Conservation (phyloP, 2,329 filamentous ascomycete species). For the Xylariaceae sp. region DNA sequence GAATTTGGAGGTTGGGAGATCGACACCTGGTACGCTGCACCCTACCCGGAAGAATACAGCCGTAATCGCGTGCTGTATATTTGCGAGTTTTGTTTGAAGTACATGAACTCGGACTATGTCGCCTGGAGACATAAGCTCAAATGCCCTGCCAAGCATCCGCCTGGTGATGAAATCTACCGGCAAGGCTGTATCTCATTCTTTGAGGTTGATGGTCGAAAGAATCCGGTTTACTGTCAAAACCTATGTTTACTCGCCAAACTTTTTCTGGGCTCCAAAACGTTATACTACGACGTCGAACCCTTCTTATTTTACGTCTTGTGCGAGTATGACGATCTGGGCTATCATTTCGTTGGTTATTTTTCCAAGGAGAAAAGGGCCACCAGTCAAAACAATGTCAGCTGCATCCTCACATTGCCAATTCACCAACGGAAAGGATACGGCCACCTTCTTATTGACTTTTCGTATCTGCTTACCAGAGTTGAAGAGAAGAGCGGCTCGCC, state of each 20-base stretch:
- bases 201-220: constrained; percentile 94
- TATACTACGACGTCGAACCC: constrained; percentile 97
- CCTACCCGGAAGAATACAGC: constrained; percentile 97
- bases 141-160: constrained; percentile 92
- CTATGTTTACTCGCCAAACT: constrained; percentile 92
- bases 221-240: constrained; percentile 98
- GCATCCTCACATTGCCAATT: constrained; percentile 91
- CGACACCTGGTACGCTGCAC: constrained; percentile 97
- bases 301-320: constrained; percentile 97
- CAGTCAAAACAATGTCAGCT: constrained; percentile 95
- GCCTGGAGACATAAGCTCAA: constrained; percentile 97
- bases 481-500: constrained; percentile 93
- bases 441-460: constrained; percentile 95
- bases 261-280: constrained; percentile 95
- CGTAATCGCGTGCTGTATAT: constrained; percentile 96
- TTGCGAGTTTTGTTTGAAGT: constrained; percentile 98
- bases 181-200: constrained; percentile 90
- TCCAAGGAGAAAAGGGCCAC: constrained; percentile 96
- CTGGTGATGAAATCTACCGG: constrained; percentile 95
- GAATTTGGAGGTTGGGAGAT: constrained; percentile 98
- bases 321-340: constrained; percentile 85
- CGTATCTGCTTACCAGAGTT: constrained; percentile 88
- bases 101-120: constrained; percentile 99
- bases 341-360: constrained; percentile 98
- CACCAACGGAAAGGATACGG: constrained; percentile 97